phyloP scores from a whole-genome alignment of 768 basidiomycete genomes.

The Lentinula guzmanii region DNA sequence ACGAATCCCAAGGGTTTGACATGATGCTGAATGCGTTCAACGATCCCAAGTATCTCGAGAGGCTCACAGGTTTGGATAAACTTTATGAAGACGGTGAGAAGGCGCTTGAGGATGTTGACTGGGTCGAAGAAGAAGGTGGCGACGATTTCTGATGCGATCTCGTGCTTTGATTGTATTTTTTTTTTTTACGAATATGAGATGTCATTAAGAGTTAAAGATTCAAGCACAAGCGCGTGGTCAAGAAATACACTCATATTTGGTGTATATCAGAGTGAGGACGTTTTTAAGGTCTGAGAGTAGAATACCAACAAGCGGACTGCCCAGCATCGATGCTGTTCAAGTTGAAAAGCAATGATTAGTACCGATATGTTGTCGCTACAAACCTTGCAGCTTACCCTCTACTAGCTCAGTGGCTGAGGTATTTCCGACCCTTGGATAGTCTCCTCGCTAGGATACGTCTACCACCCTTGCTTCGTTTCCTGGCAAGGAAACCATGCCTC shows the following conservation, averaged over 20 bases:
- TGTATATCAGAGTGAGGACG: not conserved
- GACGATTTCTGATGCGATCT: slow-evolving; percentile 18
- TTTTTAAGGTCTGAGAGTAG: slow-evolving; percentile 14
- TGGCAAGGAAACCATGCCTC: slow-evolving; percentile 84
- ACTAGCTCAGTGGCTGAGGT: slow-evolving; percentile 61
- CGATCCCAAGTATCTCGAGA: slow-evolving; percentile 69
- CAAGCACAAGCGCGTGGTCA: too few species aligned
- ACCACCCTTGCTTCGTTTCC: slow-evolving; percentile 64
- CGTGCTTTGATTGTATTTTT: not conserved
- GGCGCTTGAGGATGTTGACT: slow-evolving; percentile 64
- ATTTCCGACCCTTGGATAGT: slow-evolving; percentile 70
- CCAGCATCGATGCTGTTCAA: not conserved
- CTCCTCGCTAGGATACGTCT: slow-evolving; percentile 69
- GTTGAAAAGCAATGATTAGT: not conserved
- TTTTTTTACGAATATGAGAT: not conserved
- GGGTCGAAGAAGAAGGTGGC: slow-evolving; percentile 58
- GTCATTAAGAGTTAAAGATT: not conserved
- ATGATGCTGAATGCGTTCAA: slow-evolving; percentile 82
- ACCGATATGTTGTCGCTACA: not conserved
- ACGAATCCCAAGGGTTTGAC: slow-evolving; percentile 72
- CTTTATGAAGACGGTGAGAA: slow-evolving; percentile 72
- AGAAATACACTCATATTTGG: too few species aligned
- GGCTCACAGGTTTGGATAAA: slow-evolving; percentile 72
- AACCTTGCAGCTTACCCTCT: not conserved
- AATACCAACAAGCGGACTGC: slow-evolving; percentile 4